These are phyloP conservation scores for Verticillium nonalfalfae DNA, from an alignment of 2,329 filamentous ascomycete species.

Conservation along the genomic window DNA sequence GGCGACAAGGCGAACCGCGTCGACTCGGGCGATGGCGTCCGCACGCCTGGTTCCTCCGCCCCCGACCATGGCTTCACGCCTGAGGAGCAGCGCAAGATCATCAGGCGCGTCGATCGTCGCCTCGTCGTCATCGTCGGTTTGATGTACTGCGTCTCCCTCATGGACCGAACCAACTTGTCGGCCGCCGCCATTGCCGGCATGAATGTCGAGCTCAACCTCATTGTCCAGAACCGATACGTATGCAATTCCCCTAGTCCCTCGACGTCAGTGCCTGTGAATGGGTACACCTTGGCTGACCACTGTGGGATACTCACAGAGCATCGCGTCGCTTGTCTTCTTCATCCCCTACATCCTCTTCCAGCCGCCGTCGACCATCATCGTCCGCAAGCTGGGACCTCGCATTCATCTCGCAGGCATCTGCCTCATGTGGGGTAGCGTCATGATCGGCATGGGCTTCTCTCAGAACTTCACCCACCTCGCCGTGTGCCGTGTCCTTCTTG, in stretches of 20 bases:
- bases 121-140: constrained; percentile 55
- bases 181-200: constrained; percentile 66
- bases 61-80: constrained; percentile 44
- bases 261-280: background rate
- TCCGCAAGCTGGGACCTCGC: constrained; percentile 60
- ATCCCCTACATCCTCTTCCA: constrained; percentile 67
- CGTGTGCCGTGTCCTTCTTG: constrained; percentile 52
- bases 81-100: constrained; percentile 60
- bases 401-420: constrained; percentile 48
- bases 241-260: constrained; percentile 9
- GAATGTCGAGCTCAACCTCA: constrained; percentile 37
- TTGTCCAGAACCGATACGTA: constrained; percentile 37
- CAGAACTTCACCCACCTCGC: constrained; percentile 44
- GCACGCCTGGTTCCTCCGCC: background rate
- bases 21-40: constrained; percentile 5
- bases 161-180: constrained; percentile 76
- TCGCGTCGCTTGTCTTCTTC: constrained; percentile 69
- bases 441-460: constrained; percentile 62
- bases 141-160: constrained; percentile 69
- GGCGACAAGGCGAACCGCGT: constrained; percentile 4
- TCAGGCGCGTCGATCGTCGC: constrained; percentile 62
- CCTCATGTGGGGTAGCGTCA: constrained; percentile 51
- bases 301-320: constrained; percentile 32
- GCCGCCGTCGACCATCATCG: constrained; percentile 61
- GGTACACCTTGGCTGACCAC: background rate